Evolutionary conservation across 768 basidiomycete species (phyloP).

Genomic region (Omphalotus guepiniiformis): DNA sequence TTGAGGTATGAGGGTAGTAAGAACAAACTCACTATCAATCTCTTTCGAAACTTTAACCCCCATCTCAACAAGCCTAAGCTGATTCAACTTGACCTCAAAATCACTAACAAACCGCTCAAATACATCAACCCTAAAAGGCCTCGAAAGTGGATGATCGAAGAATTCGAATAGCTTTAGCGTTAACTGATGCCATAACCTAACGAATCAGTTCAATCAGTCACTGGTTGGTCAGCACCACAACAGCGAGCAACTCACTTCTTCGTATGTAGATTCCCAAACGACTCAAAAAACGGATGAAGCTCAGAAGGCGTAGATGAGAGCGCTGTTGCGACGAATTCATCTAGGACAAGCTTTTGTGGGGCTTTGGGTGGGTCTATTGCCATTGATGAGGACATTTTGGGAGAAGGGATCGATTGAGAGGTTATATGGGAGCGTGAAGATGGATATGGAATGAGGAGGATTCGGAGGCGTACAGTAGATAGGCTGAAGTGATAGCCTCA

Average conservation of each 20-base stretch:
- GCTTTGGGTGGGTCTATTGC: conserved; percentile 29
- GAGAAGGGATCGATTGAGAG: neutral
- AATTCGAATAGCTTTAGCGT: conserved; percentile 84
- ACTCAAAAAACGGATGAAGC: conserved; percentile 73
- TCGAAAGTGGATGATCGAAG: conserved; percentile 71
- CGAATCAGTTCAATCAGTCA: neutral
- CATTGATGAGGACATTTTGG: conserved; percentile 26
- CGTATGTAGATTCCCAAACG: conserved; percentile 62
- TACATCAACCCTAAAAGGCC: conserved; percentile 80
- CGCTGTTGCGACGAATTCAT: conserved; percentile 68
- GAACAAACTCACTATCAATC: conserved; percentile 67
- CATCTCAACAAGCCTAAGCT: conserved; percentile 84
- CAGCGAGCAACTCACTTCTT: conserved; percentile 55
- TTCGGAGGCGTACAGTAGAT: neutral
- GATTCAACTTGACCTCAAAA: conserved; percentile 87
- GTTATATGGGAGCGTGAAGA: neutral
- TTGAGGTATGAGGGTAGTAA: conserved; percentile 4
- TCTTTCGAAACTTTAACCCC: conserved; percentile 85
- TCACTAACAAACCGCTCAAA: conserved; percentile 88
- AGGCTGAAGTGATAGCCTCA: too few species aligned
- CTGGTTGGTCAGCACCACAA: conserved; percentile 2
- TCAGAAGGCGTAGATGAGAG: conserved; percentile 64
- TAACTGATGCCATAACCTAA: conserved; percentile 95
- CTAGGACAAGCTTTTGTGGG: conserved; percentile 63
- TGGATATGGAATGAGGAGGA: neutral